These are phyloP conservation scores for Cryptococcus sp. DNA, from an alignment of 1,284 basidiomycete genomes.

Conservation along the genomic window DNA sequence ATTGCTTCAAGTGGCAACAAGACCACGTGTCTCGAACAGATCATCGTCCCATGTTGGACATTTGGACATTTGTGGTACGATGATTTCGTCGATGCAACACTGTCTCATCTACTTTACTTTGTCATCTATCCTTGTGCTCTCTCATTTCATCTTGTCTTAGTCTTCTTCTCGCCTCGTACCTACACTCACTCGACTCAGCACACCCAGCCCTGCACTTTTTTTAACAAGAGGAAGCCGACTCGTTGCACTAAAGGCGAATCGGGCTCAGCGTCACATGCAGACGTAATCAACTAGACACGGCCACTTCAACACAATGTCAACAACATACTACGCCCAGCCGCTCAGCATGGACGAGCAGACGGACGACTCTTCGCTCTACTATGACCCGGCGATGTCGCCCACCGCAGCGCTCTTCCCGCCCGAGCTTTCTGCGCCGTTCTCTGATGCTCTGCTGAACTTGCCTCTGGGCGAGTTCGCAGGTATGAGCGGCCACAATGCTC, in stretches of 20 bases:
- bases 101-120: not conserved
- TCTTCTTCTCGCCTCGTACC: no score
- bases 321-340: slow-evolving; percentile 7
- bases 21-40: slow-evolving; percentile 6
- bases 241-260: not conserved
- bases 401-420: slow-evolving; percentile 32
- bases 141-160: not conserved
- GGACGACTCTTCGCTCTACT: slow-evolving; percentile 26
- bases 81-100: not conserved
- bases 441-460: slow-evolving; percentile 12
- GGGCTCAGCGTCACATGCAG: not conserved
- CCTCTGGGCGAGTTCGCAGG: slow-evolving; percentile 1
- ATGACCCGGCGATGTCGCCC: slow-evolving; percentile 28
- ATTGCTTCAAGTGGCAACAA: slow-evolving; percentile 8
- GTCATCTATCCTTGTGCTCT: not conserved
- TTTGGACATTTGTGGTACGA: slow-evolving; percentile 2
- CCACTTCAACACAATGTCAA: slow-evolving; percentile 9
- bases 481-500: not conserved
- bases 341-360: not conserved
- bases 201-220: not conserved
- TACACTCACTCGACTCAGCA: no score
- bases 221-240: slow-evolving; percentile 4
- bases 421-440: slow-evolving; percentile 24
- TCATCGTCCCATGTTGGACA: slow-evolving; percentile 8
- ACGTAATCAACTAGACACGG: not conserved